These are phyloP conservation scores for Lipomyces yamanashiensis DNA, from an alignment of 805 yeast species.

Conservation along the genomic window DNA sequence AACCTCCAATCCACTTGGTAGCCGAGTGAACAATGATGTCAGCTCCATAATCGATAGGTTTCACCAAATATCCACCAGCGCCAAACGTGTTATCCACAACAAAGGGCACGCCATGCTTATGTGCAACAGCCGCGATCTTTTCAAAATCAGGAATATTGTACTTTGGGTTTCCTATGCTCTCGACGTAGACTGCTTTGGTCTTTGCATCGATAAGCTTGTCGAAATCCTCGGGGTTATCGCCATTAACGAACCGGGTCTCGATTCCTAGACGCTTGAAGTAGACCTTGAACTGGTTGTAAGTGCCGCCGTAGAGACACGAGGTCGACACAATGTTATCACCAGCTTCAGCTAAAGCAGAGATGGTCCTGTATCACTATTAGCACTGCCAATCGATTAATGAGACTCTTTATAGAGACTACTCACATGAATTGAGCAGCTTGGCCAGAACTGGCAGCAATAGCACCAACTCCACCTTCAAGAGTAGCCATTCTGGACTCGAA, in stretches of 20 bases:
- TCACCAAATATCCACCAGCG: constrained; percentile 88
- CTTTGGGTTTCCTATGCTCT: constrained; percentile 90
- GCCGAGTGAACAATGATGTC: constrained; percentile 93
- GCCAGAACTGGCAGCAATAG: constrained; percentile 90
- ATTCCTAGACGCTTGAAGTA: constrained; percentile 88
- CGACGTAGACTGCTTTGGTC: constrained; percentile 89
- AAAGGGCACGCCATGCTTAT: constrained; percentile 83
- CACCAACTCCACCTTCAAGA: constrained; percentile 89
- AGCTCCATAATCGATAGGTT: constrained; percentile 87
- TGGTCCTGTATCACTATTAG: constrained; percentile 14
- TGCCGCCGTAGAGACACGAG: constrained; percentile 90
- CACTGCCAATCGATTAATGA: not conserved
- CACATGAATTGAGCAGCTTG: constrained; percentile 84
- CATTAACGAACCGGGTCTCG: constrained; percentile 80
- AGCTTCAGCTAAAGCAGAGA: constrained; percentile 45
- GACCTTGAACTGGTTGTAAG: constrained; percentile 92
- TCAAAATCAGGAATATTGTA: constrained; percentile 86
- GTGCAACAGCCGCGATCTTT: constrained; percentile 73
- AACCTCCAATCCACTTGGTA: constrained; percentile 91
- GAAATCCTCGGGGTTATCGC: constrained; percentile 74
- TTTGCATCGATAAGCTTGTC: constrained; percentile 75
- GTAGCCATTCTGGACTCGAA: constrained; percentile 93
- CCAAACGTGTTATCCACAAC: constrained; percentile 97
- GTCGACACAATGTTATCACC: constrained; percentile 93
- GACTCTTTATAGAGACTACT: not conserved